Conservation (phyloP, 768 basidiomycete genomes). For the Cystofilobasidium bisporidii region DNA sequence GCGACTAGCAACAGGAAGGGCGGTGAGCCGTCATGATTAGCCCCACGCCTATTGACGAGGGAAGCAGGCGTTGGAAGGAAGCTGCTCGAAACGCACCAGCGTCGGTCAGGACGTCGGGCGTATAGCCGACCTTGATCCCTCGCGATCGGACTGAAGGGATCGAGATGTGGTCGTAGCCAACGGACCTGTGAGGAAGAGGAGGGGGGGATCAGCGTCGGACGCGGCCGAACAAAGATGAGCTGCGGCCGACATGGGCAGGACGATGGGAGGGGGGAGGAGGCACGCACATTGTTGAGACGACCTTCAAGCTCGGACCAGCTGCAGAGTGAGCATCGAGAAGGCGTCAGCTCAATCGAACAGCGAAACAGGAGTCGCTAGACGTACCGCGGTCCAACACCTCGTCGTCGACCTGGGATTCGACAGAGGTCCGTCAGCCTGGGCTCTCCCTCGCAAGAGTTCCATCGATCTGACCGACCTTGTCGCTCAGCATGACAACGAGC, state of each 20-base stretch:
- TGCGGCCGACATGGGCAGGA: too few species aligned
- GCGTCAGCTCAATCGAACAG: background rate
- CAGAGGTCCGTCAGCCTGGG: conserved; percentile 30
- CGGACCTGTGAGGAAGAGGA: conserved; percentile 12
- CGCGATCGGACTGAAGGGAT: conserved; percentile 52
- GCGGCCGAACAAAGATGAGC: too few species aligned
- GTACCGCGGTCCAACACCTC: conserved; percentile 58
- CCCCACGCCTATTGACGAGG: too few species aligned
- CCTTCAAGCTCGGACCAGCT: conserved; percentile 66
- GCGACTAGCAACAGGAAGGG: conserved; percentile 54
- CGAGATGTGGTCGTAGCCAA: conserved; percentile 60
- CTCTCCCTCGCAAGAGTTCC: conserved; percentile 29
- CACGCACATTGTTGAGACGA: conserved; percentile 69
- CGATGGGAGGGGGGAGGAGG: background rate
- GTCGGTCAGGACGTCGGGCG: conserved; percentile 85
- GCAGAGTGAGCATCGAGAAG: background rate
- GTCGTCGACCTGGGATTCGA: conserved; percentile 57
- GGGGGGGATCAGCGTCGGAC: too few species aligned
- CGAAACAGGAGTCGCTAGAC: conserved; percentile 7
- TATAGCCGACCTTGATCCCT: conserved; percentile 70
- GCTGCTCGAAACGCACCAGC: conserved; percentile 70
- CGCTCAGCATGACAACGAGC: conserved; percentile 53
- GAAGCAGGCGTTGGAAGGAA: too few species aligned
- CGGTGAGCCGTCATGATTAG: background rate
- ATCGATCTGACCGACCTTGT: conserved; percentile 63